phyloP scores from a whole-genome alignment of 768 basidiomycete genomes.

The Boletus vermiculosoides region DNA sequence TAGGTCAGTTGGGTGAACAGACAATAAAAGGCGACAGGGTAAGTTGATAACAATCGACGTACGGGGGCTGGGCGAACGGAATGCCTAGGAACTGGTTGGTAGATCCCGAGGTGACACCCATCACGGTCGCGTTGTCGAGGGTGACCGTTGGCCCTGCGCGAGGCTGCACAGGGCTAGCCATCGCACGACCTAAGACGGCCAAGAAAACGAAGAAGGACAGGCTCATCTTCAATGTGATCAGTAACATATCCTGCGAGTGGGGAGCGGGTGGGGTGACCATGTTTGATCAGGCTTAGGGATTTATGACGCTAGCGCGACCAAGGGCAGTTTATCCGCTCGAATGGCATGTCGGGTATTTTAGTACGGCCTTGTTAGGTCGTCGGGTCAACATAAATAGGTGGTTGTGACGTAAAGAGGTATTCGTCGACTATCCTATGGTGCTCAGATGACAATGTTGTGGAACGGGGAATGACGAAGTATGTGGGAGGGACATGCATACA shows the following conservation, averaged over 20 bases:
- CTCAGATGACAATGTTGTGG: no score
- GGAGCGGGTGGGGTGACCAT: background rate
- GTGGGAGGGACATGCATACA: no score
- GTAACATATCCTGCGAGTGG: background rate
- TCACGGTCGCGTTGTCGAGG: slow-evolving; percentile 31
- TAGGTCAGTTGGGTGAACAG: background rate
- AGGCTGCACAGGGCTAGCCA: background rate
- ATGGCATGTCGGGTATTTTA: background rate
- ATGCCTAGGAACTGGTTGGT: slow-evolving; percentile 39
- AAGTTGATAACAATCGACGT: slow-evolving; percentile 3
- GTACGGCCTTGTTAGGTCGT: background rate
- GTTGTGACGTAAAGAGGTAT: no score
- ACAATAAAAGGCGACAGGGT: background rate
- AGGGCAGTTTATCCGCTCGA: background rate
- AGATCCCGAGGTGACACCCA: slow-evolving; percentile 23
- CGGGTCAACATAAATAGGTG: no score
- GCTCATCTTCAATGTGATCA: background rate
- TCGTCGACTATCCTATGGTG: no score
- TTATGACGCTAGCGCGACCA: background rate
- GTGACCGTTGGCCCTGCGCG: slow-evolving; percentile 19
- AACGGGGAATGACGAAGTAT: no score
- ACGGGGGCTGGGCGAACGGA: slow-evolving; percentile 42
- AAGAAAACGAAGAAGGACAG: background rate
- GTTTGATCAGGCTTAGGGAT: background rate
- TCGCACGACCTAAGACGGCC: background rate